phyloP scores from a whole-genome alignment of 495 filamentous ascomycete species.

The Penicillium tannophilum region DNA sequence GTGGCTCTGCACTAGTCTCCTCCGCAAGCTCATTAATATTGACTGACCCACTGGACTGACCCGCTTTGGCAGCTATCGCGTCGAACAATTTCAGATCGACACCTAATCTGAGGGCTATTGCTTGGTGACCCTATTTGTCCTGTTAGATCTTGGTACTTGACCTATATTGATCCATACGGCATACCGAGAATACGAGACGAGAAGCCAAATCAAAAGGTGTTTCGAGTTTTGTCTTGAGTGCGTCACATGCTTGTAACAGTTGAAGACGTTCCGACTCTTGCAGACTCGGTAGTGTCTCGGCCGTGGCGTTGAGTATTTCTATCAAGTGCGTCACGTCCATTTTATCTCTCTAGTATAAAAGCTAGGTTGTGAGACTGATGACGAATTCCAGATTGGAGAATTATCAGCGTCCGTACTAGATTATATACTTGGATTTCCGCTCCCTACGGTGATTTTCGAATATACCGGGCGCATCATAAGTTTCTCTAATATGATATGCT shows the following conservation, averaged over 20 bases:
- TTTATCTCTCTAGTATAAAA: neutral
- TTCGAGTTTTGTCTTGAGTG: conserved; percentile 12
- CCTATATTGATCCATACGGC: conserved; percentile 1
- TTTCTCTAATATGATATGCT: neutral
- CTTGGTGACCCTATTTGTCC: conserved; percentile 21
- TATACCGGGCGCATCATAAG: neutral
- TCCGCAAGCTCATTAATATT: conserved; percentile 4
- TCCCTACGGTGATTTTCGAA: neutral
- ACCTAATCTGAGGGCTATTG: conserved; percentile 22
- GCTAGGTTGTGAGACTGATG: too few species aligned
- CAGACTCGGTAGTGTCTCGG: conserved; percentile 12
- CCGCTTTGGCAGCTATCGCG: conserved; percentile 12
- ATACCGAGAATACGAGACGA: conserved; percentile 26
- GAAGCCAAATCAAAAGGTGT: conserved; percentile 8
- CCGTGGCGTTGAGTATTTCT: conserved; percentile 8
- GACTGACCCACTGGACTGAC: conserved; percentile 1
- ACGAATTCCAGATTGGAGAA: neutral
- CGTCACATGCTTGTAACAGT: conserved; percentile 25
- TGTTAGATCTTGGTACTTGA: neutral
- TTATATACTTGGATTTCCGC: neutral
- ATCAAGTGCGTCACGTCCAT: conserved; percentile 12
- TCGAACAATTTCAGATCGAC: conserved; percentile 28
- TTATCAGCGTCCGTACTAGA: too few species aligned
- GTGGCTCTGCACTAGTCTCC: conserved; percentile 16
- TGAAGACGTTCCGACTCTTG: conserved; percentile 10